Evolutionary conservation across 169 alveolate genomes (phyloP), one percentile per base, ranked within the genome.

Genomic region (Plasmodium inui): DNA sequence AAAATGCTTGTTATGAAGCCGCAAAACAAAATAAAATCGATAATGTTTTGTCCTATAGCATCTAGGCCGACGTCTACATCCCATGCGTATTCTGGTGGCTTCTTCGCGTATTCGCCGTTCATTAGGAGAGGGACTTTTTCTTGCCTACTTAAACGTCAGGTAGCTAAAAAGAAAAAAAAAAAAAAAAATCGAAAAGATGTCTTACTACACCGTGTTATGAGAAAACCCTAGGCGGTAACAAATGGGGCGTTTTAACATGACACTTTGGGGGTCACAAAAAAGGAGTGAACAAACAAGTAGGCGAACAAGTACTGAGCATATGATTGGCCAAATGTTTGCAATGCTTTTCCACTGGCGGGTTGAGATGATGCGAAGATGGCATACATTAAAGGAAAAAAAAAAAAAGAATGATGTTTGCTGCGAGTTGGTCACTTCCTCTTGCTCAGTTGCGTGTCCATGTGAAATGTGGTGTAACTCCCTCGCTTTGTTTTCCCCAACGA

Each of bases 1-100:
- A 88, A 79, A 78, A 88, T 88, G 39, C 94, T 88, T 30, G 82
- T 30, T 57, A 30, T 53, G 82, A 88, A 88, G 26, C 90, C 88
- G 76, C 71, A 76, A 55, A 88, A 39, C 12, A 88, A 57, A 88
- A 88, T 67, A 88, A 67, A 79, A 79, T 88, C 94, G 41, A 88
- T 53, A 88, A 70, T 41, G 37, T 88, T 88, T 61, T 79, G 83
- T 34, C 32, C 26, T 79, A 88, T 7, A 39, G 82, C 67, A 88
- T 79, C 70, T 34, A 88, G 26, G 41, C 76, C 88, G 17, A 57
- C 57, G 34, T 53, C 22, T 61, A 88, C 82, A 50, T 88, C 83
- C 88, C 88, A 88, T 14, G 10, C 44, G 73, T 88, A 61, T 30
- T 83, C 61, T 57, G 83, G 82, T 26, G 88, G 94, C 37, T 88